Base-by-base conservation (phyloP, 495 filamentous ascomycete genomes). In the Penicillium verhagenii region DNA sequence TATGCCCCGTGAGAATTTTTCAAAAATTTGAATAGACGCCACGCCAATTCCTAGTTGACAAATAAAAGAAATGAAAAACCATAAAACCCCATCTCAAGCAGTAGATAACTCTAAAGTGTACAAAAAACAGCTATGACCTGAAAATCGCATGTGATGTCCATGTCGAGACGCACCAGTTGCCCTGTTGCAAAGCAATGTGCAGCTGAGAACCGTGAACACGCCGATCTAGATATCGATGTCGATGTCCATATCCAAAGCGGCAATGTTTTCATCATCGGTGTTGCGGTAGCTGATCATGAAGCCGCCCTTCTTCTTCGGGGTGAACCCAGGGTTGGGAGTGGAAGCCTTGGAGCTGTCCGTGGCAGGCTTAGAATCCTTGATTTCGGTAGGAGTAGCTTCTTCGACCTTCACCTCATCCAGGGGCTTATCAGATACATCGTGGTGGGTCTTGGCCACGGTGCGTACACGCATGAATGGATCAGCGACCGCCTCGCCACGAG, bases 231-330 rank as follows among this genome's bases (percentile, higher is more conserved):
- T 88, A 23, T 90, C 86, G 52, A 90, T 83, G 51, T 94, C 90
- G 60, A 94, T 89, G 10, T 88, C 90, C 56, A 95, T 69, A 68
- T 93, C 90, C 67, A 93, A 71, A 13, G 85, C 80, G 0, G 86
- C 90, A 64, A 95, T 91, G 56, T 91, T 87, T 66, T 93, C 90
- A 58, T 95, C 90, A 51, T 92, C 89, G 72, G 85, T 88, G 48
- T 92, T 82, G 18, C 86, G 85, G 63, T 85, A 82, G 44, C 84
- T 79, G 52, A 92, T 86, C 31, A 80, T 79, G 53, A 89, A 70
- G 6, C 86, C 86, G 29, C 77, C 82, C 57, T 82, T 79, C 56
- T 79, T 79, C 71, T 85, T 81, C 58, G 80, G 74, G 2, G 79
- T 79, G 23, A 49, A 50, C 33, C 66, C 60, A 25, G 63, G 53